Conservation (phyloP, 2,329 filamentous ascomycete genomes). For the Furcasterigmium sp. region DNA sequence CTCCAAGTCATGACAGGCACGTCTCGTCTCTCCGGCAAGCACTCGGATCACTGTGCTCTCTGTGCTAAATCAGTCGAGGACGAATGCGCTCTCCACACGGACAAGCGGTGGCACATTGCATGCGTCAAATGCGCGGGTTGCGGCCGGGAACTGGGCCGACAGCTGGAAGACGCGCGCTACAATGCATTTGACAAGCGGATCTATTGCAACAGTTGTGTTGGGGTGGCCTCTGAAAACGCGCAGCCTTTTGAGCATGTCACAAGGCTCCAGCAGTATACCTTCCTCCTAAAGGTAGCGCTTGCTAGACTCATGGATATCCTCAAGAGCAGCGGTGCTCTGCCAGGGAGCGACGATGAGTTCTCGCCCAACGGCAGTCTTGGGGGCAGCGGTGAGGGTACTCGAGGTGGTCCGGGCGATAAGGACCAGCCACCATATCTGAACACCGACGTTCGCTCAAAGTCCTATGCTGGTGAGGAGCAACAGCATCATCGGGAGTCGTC, state of each 20-base stretch:
- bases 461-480: constrained; percentile 57
- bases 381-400: constrained; percentile 45
- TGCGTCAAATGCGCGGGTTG: constrained; percentile 74
- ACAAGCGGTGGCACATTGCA: constrained; percentile 76
- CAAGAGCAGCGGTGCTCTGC: constrained; percentile 74
- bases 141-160: constrained; percentile 59
- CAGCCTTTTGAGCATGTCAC: constrained; percentile 67
- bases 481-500: constrained; percentile 66
- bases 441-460: constrained; percentile 68
- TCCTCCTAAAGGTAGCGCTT: constrained; percentile 84
- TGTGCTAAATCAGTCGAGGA: constrained; percentile 91
- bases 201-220: constrained; percentile 65
- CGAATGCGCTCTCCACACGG: constrained; percentile 73
- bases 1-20: constrained; percentile 62
- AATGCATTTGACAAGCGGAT: constrained; percentile 63
- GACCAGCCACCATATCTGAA: constrained; percentile 48
- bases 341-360: constrained; percentile 69
- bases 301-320: constrained; percentile 85
- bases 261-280: constrained; percentile 90
- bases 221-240: constrained; percentile 45
- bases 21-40: constrained; percentile 62
- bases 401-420: constrained; percentile 33
- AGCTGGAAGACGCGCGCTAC: constrained; percentile 65
- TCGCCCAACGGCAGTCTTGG: constrained; percentile 59
- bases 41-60: constrained; percentile 76